phyloP scores from a whole-genome alignment of 1,284 basidiomycete species.

The Ceratobasidium sp. region DNA sequence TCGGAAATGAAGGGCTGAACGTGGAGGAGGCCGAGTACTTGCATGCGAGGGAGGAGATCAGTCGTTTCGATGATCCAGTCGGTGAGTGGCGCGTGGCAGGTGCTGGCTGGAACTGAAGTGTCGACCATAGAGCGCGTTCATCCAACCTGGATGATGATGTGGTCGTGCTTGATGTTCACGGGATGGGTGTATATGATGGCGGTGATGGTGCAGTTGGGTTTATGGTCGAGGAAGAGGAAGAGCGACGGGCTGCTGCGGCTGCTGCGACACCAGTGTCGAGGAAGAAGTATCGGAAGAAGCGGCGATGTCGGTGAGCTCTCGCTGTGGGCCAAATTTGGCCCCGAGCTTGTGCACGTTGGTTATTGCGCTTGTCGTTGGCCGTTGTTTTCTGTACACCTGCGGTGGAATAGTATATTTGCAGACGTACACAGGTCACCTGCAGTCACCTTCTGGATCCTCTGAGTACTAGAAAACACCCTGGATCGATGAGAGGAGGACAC shows the following conservation, averaged over 20 bases:
- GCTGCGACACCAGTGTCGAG: conserved; percentile 3
- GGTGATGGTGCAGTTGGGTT: conserved; percentile 50
- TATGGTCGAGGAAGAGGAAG: conserved; percentile 57
- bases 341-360: neutral
- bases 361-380: neutral
- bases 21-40: conserved; percentile 56
- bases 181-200: neutral
- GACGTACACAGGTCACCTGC: too few relatives aligned
- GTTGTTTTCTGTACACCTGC: too few relatives aligned
- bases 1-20: conserved; percentile 51
- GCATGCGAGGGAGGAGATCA: conserved; percentile 55
- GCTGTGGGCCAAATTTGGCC: neutral
- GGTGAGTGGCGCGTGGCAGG: conserved; percentile 20
- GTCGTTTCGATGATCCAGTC: conserved; percentile 55
- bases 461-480: too few relatives aligned
- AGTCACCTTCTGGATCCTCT: too few relatives aligned
- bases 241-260: conserved; percentile 50
- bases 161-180: neutral
- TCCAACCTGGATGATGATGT: conserved; percentile 3
- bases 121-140: neutral
- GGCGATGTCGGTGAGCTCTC: neutral
- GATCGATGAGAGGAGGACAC: too few relatives aligned
- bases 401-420: too few relatives aligned
- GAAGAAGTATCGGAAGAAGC: conserved; percentile 34
- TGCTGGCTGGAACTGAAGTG: neutral